These are phyloP conservation scores for Termitomyces sp. DNA, from an alignment of 768 basidiomycete genomes.

Conservation along the genomic window DNA sequence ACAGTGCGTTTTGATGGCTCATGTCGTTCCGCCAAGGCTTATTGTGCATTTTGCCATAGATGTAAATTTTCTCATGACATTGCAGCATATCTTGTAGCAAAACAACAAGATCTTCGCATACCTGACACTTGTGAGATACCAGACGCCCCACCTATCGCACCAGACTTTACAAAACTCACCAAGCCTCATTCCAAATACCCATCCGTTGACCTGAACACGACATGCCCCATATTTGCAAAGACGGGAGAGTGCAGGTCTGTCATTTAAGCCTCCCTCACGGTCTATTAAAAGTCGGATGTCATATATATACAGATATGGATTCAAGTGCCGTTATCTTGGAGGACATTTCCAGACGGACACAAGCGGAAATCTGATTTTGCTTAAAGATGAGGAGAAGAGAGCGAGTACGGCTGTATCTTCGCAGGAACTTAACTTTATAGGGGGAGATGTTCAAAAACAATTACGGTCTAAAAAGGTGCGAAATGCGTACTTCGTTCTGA, in stretches of 20 bases:
- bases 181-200: constrained; percentile 26
- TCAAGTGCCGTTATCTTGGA: constrained; percentile 88
- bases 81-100: constrained; percentile 64
- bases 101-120: constrained; percentile 66
- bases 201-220: constrained; percentile 39
- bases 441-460: constrained; percentile 49
- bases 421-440: constrained; percentile 67
- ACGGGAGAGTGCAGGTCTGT: constrained; percentile 65
- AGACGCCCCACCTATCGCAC: constrained; percentile 46
- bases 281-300: background rate
- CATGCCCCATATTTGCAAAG: constrained; percentile 64
- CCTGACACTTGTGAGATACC: constrained; percentile 39
- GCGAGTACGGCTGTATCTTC: constrained; percentile 37
- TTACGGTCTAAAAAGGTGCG: constrained; percentile 65
- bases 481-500: constrained; percentile 2
- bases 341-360: constrained; percentile 56
- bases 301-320: constrained; percentile 50
- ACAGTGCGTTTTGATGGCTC: constrained; percentile 29
- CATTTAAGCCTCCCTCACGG: background rate
- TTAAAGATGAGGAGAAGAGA: constrained; percentile 56
- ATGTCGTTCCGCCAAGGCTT: background rate
- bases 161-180: constrained; percentile 18
- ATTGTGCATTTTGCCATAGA: constrained; percentile 23
- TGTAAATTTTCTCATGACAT: constrained; percentile 83
- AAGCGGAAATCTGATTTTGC: constrained; percentile 35